Percentiles rank a stretch among this genome's conserved stretches.
phyloP scores from a whole-genome alignment of 1,139 yeast genomes.

The Diutina siamensis region DNA sequence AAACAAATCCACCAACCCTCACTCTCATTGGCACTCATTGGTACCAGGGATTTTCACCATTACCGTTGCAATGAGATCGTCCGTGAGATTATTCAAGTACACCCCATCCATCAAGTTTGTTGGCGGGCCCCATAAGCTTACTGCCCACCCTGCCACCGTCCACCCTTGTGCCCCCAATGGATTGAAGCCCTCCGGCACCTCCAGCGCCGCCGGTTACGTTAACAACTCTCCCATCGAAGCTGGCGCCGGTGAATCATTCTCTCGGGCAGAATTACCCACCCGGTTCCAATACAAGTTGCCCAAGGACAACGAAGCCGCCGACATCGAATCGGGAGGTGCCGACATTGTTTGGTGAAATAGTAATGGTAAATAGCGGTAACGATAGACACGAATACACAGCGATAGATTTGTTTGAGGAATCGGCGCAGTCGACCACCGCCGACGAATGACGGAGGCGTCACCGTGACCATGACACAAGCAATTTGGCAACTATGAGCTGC shows the following conservation, averaged over 20 bases:
- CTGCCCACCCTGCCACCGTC: neutral
- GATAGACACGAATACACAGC: neutral
- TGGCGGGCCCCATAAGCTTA: constrained; percentile 4
- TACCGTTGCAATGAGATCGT: constrained; percentile 3
- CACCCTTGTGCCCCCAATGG: constrained; percentile 6
- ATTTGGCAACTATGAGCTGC: too few relatives aligned
- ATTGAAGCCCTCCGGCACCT: neutral
- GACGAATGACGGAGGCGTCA: too few relatives aligned
- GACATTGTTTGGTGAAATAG: neutral
- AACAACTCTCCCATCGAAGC: neutral
- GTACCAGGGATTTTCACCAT: too few relatives aligned
- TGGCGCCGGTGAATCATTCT: neutral
- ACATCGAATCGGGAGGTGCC: constrained; percentile 5
- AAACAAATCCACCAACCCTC: neutral
- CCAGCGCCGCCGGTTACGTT: neutral
- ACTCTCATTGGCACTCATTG: neutral
- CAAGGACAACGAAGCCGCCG: neutral
- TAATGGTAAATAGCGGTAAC: neutral
- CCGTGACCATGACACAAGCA: too few relatives aligned
- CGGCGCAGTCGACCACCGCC: too few relatives aligned
- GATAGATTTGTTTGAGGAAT: too few relatives aligned
- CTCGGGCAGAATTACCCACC: constrained; percentile 2
- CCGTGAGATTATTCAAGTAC: constrained; percentile 3
- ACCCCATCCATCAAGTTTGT: constrained; percentile 6
- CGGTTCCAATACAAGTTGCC: constrained; percentile 5